phyloP scores from a whole-genome alignment of 768 basidiomycete species.

The Calvatia gigantea region DNA sequence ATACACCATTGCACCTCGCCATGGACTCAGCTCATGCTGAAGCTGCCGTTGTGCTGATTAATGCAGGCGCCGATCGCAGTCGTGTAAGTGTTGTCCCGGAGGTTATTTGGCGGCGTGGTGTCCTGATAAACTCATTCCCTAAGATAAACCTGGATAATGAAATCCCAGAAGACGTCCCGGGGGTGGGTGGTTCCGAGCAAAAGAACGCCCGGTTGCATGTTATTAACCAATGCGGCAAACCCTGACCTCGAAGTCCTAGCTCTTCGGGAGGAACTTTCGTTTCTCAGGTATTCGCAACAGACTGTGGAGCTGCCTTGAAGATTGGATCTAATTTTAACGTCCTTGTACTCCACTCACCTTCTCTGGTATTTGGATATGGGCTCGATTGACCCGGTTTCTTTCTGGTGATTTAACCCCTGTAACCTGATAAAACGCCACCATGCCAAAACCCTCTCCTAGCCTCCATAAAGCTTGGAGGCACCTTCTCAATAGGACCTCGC shows the following conservation, averaged over 20 bases:
- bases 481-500: too few relatives aligned
- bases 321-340: background rate
- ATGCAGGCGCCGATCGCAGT: conserved; percentile 91
- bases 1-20: conserved; percentile 94
- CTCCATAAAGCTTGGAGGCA: background rate
- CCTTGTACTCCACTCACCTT: background rate
- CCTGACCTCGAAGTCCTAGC: conserved; percentile 21
- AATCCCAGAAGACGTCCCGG: conserved; percentile 85
- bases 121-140: conserved; percentile 16
- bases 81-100: conserved; percentile 55
- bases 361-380: background rate
- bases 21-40: conserved; percentile 96
- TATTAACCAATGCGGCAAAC: conserved; percentile 64
- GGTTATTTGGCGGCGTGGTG: conserved; percentile 4
- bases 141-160: conserved; percentile 83
- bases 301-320: background rate
- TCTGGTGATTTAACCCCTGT: background rate
- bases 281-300: background rate
- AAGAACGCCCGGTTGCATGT: conserved; percentile 76
- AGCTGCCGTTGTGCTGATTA: conserved; percentile 86
- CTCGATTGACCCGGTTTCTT: conserved; percentile 5
- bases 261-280: conserved; percentile 1
- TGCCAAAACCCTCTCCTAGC: background rate
- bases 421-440: background rate
- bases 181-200: conserved; percentile 90